Percentiles rank a stretch among this genome's conserved stretches.
Conservation (phyloP, 495 filamentous ascomycete species). For the Zalerion maritima region DNA sequence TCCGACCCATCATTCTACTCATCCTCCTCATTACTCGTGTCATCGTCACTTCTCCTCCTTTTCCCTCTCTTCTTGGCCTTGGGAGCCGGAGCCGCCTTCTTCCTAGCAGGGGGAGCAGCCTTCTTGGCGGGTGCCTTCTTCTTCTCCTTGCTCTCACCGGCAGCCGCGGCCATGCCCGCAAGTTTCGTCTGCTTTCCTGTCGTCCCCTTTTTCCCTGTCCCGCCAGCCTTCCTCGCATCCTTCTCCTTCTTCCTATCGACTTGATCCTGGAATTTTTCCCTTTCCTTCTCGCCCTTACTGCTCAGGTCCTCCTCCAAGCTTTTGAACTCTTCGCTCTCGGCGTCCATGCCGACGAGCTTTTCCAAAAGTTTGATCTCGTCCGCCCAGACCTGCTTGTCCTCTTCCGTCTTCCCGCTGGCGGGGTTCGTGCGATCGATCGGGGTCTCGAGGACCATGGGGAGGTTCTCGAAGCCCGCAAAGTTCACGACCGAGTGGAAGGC, state of each 20-base stretch:
- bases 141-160: conserved; percentile 15
- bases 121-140: conserved; percentile 6
- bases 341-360: conserved; percentile 68
- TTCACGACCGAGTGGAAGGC: conserved; percentile 91
- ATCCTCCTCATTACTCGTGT: conserved; percentile 5
- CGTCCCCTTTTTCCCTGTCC: conserved; percentile 38
- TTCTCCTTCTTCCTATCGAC: conserved; percentile 55
- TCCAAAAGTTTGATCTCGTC: conserved; percentile 83
- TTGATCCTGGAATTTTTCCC: conserved; percentile 60
- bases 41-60: conserved; percentile 7
- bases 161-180: conserved; percentile 18
- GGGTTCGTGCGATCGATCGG: conserved; percentile 58
- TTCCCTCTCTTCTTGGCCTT: conserved; percentile 4
- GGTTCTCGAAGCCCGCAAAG: conserved; percentile 51
- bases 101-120: conserved; percentile 1
- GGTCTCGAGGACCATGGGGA: conserved; percentile 91
- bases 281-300: conserved; percentile 52
- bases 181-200: no score
- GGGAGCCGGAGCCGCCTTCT: conserved; percentile 10
- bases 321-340: conserved; percentile 52
- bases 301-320: conserved; percentile 46
- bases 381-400: conserved; percentile 69
- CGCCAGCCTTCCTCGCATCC: conserved; percentile 28
- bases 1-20: no score
- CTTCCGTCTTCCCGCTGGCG: conserved; percentile 36